These are phyloP conservation scores for Syzygium oleosum DNA, from an alignment of 345 rosid species.

Conservation along the genomic window DNA sequence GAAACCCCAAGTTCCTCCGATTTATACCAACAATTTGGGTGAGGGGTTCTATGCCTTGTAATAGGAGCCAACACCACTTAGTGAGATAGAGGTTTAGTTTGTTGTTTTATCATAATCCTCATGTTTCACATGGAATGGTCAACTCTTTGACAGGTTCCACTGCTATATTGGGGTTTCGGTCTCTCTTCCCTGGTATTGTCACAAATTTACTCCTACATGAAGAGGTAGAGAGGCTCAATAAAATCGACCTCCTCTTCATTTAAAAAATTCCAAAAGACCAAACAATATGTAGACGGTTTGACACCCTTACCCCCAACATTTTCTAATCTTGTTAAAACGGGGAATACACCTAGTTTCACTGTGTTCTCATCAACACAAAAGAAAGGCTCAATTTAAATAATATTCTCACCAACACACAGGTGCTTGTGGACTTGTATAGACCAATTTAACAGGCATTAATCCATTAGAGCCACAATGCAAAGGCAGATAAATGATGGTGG, in stretches of 20 bases:
- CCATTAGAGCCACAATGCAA: not conserved
- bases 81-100: not conserved
- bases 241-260: not conserved
- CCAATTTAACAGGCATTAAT: not conserved
- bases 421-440: not conserved
- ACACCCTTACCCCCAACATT: not conserved
- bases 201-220: not conserved
- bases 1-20: not conserved
- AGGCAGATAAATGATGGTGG: not conserved
- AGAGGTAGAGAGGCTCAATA: not conserved
- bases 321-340: not conserved
- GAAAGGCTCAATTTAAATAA: not conserved
- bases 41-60: not conserved
- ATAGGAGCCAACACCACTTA: not conserved
- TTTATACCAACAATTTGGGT: not conserved
- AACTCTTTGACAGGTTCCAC: not conserved
- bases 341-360: not conserved
- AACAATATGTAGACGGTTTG: not conserved
- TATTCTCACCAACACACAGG: not conserved
- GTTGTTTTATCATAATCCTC: not conserved
- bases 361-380: not conserved
- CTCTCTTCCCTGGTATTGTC: not conserved
- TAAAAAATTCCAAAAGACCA: not conserved
- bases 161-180: not conserved
- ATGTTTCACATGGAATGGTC: not conserved